These are phyloP conservation scores for Articulospora tetracladia DNA, from an alignment of 495 filamentous ascomycete genomes.

Conservation along the genomic window DNA sequence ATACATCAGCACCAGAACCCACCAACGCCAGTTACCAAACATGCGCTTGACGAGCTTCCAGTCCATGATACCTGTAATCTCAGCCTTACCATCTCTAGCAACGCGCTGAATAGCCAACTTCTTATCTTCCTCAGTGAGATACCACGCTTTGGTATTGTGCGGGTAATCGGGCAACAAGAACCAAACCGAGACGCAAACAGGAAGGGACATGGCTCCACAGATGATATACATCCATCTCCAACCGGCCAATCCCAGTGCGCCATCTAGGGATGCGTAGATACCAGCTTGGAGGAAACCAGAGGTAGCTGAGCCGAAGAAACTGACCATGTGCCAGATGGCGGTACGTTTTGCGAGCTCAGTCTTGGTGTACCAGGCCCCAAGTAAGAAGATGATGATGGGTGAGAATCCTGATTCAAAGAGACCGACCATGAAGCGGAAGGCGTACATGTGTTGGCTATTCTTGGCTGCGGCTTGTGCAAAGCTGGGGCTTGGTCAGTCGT, in stretches of 20 bases:
- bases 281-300: conserved; percentile 52
- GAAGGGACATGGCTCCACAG: neutral
- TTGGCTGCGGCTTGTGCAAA: neutral
- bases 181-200: neutral
- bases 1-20: neutral
- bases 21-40: neutral
- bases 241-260: conserved; percentile 43
- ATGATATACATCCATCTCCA: conserved; percentile 55
- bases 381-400: conserved; percentile 45
- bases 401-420: conserved; percentile 13
- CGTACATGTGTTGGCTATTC: neutral
- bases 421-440: neutral
- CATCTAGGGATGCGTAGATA: conserved; percentile 45
- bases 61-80: neutral
- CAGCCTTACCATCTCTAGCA: neutral
- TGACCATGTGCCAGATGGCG: conserved; percentile 44
- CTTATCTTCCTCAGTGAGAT: neutral
- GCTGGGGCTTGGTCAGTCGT: too few relatives aligned
- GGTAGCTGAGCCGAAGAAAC: conserved; percentile 39
- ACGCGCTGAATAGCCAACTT: neutral
- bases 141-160: neutral
- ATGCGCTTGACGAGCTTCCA: neutral
- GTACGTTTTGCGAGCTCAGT: conserved; percentile 58
- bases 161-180: neutral
- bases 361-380: conserved; percentile 62